phyloP scores from a whole-genome alignment of 768 basidiomycete species.

The Tricholoma sp. region DNA sequence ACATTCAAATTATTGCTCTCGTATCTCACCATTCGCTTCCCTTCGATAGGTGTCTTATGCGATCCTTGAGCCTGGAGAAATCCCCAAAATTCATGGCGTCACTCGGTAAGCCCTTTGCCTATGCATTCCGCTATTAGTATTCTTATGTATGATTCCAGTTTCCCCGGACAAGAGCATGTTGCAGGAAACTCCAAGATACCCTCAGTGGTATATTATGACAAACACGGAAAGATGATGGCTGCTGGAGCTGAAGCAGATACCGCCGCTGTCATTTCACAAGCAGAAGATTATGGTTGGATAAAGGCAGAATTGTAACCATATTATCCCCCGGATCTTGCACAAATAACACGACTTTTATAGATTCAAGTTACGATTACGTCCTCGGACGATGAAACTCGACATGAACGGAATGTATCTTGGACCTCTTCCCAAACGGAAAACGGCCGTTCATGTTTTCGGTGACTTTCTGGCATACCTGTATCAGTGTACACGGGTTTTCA shows the following conservation, averaged over 20 bases:
- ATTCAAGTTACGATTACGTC: constrained; percentile 77
- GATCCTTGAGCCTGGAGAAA: constrained; percentile 74
- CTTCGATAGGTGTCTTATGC: constrained; percentile 60
- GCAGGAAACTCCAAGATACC: constrained; percentile 84
- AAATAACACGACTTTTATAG: constrained; percentile 27
- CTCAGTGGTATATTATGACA: constrained; percentile 70
- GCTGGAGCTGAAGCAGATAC: constrained; percentile 77
- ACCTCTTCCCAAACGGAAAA: constrained; percentile 59
- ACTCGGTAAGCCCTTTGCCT: constrained; percentile 52
- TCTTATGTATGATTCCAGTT: constrained; percentile 35
- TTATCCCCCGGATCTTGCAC: neutral
- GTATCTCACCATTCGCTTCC: constrained; percentile 3
- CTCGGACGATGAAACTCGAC: constrained; percentile 70
- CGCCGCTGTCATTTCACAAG: constrained; percentile 49
- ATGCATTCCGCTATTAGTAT: neutral
- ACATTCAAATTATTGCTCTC: neutral
- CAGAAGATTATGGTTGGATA: constrained; percentile 75
- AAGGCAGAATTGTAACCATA: constrained; percentile 62
- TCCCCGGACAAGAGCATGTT: constrained; percentile 82
- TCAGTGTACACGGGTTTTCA: constrained; percentile 68
- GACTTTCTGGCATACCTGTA: constrained; percentile 76
- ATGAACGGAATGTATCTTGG: constrained; percentile 83
- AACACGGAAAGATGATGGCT: constrained; percentile 56
- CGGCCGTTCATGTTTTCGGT: constrained; percentile 70
- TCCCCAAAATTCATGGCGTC: constrained; percentile 77